Evolutionary conservation across 2,329 filamentous ascomycete species (phyloP).

Genomic region (Cladophialophora yegresii): DNA sequence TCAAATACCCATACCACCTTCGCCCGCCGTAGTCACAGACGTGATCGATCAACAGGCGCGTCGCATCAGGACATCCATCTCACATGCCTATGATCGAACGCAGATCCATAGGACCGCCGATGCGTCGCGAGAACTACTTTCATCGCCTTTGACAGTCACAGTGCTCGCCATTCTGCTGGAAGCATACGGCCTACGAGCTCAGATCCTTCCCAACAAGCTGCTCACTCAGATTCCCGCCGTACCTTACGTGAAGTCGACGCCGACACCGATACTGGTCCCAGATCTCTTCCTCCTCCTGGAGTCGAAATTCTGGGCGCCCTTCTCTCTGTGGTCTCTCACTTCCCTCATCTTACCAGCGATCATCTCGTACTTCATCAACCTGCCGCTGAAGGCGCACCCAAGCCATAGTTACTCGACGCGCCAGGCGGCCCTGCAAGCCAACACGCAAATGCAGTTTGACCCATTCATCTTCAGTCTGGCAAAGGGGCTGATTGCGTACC

Average conservation of each 20-base stretch:
- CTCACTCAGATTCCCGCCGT: constrained; percentile 68
- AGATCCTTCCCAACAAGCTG: constrained; percentile 71
- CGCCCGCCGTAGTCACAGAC: constrained; percentile 74
- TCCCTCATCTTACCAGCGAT: constrained; percentile 69
- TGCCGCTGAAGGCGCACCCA: constrained; percentile 58
- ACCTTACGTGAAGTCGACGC: constrained; percentile 56
- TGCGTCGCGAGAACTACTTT: constrained; percentile 68
- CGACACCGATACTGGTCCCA: constrained; percentile 68
- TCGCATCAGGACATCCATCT: constrained; percentile 63
- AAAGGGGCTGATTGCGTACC: constrained; percentile 78
- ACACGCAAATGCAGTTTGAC: constrained; percentile 59
- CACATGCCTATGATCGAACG: constrained; percentile 60
- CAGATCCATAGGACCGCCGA: constrained; percentile 68
- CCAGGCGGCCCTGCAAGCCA: constrained; percentile 37
- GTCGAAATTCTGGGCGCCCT: constrained; percentile 78
- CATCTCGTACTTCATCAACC: constrained; percentile 86
- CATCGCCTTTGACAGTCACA: constrained; percentile 72
- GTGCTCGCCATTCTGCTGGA: constrained; percentile 69
- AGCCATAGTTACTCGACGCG: constrained; percentile 43
- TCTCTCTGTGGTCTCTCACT: constrained; percentile 73
- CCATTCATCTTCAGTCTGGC: constrained; percentile 86
- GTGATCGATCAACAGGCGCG: constrained; percentile 68
- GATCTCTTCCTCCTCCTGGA: constrained; percentile 77
- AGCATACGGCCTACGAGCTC: constrained; percentile 66
- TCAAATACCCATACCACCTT: constrained; percentile 74